A percentile compares a stretch with the other conserved stretches of the same genome.
Evolutionary conservation across 495 filamentous ascomycete genomes (phyloP).

Genomic region (Penicillium roqueforti): DNA sequence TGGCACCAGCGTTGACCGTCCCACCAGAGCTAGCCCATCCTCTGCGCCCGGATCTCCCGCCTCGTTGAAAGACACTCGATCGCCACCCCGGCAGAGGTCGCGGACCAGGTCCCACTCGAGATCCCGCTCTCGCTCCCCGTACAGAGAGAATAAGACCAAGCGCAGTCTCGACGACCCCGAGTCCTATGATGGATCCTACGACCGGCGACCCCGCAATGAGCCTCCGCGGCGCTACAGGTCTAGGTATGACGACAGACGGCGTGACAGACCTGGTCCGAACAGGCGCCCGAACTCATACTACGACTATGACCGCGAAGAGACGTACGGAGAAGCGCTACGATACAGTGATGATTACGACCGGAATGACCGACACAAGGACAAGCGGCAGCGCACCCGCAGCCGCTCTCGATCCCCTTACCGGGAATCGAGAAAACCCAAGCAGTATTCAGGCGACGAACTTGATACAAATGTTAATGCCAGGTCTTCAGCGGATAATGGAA

Average conservation of each 20-base stretch:
- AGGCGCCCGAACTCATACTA: constrained; percentile 51
- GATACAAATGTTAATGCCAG: constrained; percentile 19
- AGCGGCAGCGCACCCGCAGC: constrained; percentile 64
- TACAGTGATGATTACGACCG: constrained; percentile 60
- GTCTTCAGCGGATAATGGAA: constrained; percentile 22
- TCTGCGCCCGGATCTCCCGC: constrained; percentile 50
- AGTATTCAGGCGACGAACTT: constrained; percentile 38
- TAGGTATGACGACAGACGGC: constrained; percentile 34
- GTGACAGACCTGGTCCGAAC: constrained; percentile 25
- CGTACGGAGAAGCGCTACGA: constrained; percentile 40
- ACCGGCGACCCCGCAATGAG: constrained; percentile 49
- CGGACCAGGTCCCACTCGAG: constrained; percentile 36
- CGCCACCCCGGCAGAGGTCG: constrained; percentile 40
- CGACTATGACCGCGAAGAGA: constrained; percentile 61
- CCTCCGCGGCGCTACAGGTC: constrained; percentile 37
- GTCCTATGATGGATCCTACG: constrained; percentile 41
- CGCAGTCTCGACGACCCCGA: constrained; percentile 61
- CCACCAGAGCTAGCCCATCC: constrained; percentile 53
- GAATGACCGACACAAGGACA: constrained; percentile 52
- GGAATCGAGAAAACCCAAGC: constrained; percentile 41
- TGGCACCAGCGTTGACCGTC: constrained; percentile 74
- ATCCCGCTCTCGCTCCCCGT: constrained; percentile 41
- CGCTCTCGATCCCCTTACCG: constrained; percentile 58
- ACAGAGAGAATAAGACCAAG: constrained; percentile 56
- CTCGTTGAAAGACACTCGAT: constrained; percentile 34